Percentiles rank a stretch among this genome's conserved stretches.
phyloP scores from a whole-genome alignment of 257 asterid species.

The Nicotiana obtusifolia region DNA sequence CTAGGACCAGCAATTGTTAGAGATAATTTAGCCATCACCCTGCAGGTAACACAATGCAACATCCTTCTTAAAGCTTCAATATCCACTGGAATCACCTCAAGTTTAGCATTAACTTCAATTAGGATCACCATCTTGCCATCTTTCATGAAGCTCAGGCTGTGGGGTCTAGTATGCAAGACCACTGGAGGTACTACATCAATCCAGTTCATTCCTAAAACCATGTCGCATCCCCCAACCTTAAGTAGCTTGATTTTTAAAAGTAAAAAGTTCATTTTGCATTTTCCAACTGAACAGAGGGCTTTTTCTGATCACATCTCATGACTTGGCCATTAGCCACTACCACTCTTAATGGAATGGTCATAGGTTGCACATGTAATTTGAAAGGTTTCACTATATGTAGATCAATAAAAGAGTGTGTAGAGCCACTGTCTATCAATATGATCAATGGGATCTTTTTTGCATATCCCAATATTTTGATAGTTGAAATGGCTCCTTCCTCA shows the following conservation, averaged over 20 bases:
- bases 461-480: too few species aligned
- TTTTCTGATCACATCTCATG: neutral
- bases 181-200: neutral
- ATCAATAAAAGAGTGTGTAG: neutral
- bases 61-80: too few species aligned
- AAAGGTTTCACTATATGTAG: neutral
- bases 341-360: neutral
- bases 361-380: neutral
- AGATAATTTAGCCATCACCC: too few species aligned
- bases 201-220: conserved; percentile 9
- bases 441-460: neutral
- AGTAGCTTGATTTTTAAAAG: neutral
- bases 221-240: neutral
- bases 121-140: neutral
- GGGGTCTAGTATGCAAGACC: neutral
- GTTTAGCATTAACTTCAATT: neutral
- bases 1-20: too few species aligned
- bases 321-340: neutral
- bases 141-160: neutral
- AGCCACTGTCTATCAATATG: neutral
- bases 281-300: neutral
- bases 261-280: neutral
- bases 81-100: neutral
- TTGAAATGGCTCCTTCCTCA: neutral
- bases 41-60: too few species aligned